Conservation (phyloP, 495 filamentous ascomycete species). For the Neurospora pannonica region DNA sequence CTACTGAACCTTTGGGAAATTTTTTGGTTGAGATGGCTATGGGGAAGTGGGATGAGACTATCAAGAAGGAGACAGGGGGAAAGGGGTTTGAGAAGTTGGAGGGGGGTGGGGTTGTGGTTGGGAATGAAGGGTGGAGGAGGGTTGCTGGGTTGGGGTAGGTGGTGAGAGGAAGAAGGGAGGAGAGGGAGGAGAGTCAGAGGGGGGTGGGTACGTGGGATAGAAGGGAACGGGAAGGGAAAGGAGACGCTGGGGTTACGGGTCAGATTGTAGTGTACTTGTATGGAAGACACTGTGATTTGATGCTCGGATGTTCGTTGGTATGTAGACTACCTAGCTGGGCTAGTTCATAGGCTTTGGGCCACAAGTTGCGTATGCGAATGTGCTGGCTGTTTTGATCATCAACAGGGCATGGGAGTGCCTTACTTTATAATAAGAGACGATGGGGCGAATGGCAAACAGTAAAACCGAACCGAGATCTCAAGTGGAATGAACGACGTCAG, state of each 20-base stretch:
- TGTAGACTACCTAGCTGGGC: too few relatives aligned
- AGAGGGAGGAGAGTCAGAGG: not conserved
- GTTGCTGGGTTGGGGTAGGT: constrained; percentile 23
- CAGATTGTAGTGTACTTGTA: not conserved
- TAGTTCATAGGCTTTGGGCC: not conserved
- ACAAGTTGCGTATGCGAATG: not conserved
- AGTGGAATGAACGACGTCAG: not conserved
- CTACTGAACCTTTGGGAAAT: constrained; percentile 31
- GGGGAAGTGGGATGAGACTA: constrained; percentile 36
- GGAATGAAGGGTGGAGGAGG: constrained; percentile 40
- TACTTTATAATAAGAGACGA: not conserved
- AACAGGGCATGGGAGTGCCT: not conserved
- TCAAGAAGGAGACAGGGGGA: constrained; percentile 27
- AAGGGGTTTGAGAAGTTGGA: constrained; percentile 31
- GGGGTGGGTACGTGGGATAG: too few relatives aligned
- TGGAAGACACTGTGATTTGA: not conserved
- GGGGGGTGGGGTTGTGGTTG: constrained; percentile 36
- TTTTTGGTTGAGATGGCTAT: constrained; percentile 49
- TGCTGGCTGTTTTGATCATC: not conserved
- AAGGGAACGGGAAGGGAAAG: too few relatives aligned
- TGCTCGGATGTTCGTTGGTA: not conserved
- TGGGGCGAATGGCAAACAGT: not conserved
- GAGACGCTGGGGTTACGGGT: too few relatives aligned
- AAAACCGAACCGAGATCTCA: not conserved
- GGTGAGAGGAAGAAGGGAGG: not conserved